A percentile compares a stretch with the other conserved stretches of the same genome.
These are phyloP conservation scores for Aspergillus quadricinctus DNA, from an alignment of 2,329 filamentous ascomycete genomes.

Conservation along the genomic window DNA sequence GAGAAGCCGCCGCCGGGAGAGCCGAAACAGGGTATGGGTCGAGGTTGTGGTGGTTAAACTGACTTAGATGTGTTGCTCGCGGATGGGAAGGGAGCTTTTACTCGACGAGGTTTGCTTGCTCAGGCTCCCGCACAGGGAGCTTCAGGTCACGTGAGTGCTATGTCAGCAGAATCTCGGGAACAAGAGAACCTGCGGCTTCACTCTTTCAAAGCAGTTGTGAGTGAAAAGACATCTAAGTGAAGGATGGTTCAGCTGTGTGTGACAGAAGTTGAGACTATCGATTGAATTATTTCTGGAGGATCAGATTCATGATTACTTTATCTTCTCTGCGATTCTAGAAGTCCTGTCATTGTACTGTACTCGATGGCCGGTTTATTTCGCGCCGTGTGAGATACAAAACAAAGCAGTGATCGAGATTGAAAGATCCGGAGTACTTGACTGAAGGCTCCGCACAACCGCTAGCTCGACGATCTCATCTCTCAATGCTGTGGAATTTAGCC, in stretches of 20 bases:
- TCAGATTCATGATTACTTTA: background rate
- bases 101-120: conserved; percentile 19
- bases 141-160: conserved; percentile 13
- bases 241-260: background rate
- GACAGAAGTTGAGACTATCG: background rate
- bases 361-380: conserved; percentile 8
- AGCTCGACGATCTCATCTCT: background rate
- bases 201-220: background rate
- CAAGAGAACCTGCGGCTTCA: background rate
- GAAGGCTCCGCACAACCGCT: background rate
- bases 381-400: conserved; percentile 9
- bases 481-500: background rate
- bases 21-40: conserved; percentile 2
- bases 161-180: conserved; percentile 4
- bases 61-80: conserved; percentile 10
- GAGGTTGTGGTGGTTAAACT: conserved; percentile 13
- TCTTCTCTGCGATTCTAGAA: background rate
- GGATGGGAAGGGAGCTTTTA: conserved; percentile 19
- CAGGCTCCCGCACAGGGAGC: conserved; percentile 4
- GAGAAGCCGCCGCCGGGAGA: background rate
- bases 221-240: background rate
- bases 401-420: conserved; percentile 2
- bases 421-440: background rate
- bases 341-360: background rate
- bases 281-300: background rate